These are phyloP conservation scores for Emergomyces africanus DNA, from an alignment of 2,329 filamentous ascomycete genomes.

Conservation along the genomic window DNA sequence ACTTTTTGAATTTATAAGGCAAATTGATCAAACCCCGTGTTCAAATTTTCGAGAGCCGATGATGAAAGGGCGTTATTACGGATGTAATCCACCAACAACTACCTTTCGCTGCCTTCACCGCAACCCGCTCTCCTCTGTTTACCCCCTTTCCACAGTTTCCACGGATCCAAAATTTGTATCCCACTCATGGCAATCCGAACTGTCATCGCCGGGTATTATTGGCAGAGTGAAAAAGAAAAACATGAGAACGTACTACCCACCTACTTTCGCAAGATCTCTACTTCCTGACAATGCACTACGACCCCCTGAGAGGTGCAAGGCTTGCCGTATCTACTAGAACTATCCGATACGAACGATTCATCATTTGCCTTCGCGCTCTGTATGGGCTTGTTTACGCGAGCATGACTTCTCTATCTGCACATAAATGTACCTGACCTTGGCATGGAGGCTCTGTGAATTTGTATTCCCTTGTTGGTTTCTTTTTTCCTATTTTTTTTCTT, in stretches of 20 bases:
- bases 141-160: too few relatives aligned
- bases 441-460: neutral
- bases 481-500: neutral
- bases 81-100: neutral
- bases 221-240: too few relatives aligned
- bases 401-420: neutral
- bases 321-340: neutral
- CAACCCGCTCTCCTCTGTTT: neutral
- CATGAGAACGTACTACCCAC: too few relatives aligned
- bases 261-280: neutral
- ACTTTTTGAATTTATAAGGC: neutral
- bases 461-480: neutral
- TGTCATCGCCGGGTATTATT: neutral
- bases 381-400: neutral
- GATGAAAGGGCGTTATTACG: neutral
- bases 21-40: neutral
- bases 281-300: neutral
- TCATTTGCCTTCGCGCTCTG: too few relatives aligned
- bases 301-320: neutral
- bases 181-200: neutral
- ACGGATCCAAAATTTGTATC: neutral
- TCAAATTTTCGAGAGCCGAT: neutral
- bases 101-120: neutral
- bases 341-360: neutral
- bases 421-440: neutral